Evolutionary conservation across 2,329 filamentous ascomycete species (phyloP), one percentile per base, ranked within the genome.

Genomic region (Alternaria rosae): DNA sequence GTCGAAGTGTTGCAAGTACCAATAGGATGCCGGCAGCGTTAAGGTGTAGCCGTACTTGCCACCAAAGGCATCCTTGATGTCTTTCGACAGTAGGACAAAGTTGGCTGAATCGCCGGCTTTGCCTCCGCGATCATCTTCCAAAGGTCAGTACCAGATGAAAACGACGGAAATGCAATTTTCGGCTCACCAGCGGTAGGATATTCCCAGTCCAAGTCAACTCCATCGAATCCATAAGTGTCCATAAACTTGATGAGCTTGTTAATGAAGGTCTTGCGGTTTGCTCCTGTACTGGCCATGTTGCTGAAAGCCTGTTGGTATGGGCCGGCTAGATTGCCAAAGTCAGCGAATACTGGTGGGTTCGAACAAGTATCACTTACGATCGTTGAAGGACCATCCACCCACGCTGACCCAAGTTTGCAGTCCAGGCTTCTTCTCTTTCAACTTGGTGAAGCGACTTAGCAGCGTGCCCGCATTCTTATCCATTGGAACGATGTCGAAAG

Each of bases 161-260:
- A 10, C 10, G 26, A 28, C 26, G 26, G 10, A 28, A 10, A 28
- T 28, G 26, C 26, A 28, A 28, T 11, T 28, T 10, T 28, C 11
- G 26, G 26, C 26, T 28, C 26, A 28, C 26, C 26, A 28, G 54
- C 57, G n/a, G 13, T 32, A 8, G 53, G 69, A 1, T 73, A 64
- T 0, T 80, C 80, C 82, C 81, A 84, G 62, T 84, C 81, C 15
- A 84, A 54, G 50, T 84, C 82, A 1, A 82, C 28, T 26, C 44
- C 44, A 62, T 84, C 80, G 50, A 84, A 81, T 9, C 70, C 76
- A 53, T 82, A 82, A 3, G 67, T 76, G 1, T 62, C 20, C 73
- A 84, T 74, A 66, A 84, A 84, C 1, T 43, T 57, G 0, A 78
- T 57, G 0, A 83, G 60, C 2, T 69, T 75, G 2, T 65, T 56